phyloP scores from a whole-genome alignment of 345 rosid species.

The Ricinus communis region DNA sequence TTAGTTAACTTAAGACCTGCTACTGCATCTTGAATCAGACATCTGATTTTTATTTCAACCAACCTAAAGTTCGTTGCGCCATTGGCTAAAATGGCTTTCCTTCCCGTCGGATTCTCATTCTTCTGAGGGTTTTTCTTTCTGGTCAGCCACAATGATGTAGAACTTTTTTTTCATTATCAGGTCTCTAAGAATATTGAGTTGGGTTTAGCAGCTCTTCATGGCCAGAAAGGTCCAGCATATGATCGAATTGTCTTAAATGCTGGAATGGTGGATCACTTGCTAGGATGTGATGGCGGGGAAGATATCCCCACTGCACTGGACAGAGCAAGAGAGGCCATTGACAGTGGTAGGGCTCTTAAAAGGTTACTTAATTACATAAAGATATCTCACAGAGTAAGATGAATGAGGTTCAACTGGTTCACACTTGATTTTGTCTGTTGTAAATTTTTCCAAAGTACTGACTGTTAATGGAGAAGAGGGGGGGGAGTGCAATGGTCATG shows the following conservation, averaged over 20 bases:
- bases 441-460: background rate
- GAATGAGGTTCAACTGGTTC: background rate
- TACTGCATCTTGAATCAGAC: background rate
- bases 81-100: background rate
- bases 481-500: background rate
- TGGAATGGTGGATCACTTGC: conserved; percentile 84
- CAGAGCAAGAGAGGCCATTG: conserved; percentile 92
- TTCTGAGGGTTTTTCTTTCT: background rate
- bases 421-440: background rate
- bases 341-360: conserved; percentile 81
- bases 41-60: background rate
- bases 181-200: conserved; percentile 81
- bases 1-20: background rate
- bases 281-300: conserved; percentile 84
- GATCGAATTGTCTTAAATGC: conserved; percentile 89
- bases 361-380: conserved; percentile 74
- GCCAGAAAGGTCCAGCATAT: conserved; percentile 82
- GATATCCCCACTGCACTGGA: conserved; percentile 59
- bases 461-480: background rate
- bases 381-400: conserved; percentile 50
- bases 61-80: background rate
- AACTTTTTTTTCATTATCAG: conserved; percentile 26
- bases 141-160: background rate
- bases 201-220: conserved; percentile 77
- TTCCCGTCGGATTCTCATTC: background rate